phyloP scores from a whole-genome alignment of 2,329 filamentous ascomycete species.

The Cadophora luteo-olivacea region DNA sequence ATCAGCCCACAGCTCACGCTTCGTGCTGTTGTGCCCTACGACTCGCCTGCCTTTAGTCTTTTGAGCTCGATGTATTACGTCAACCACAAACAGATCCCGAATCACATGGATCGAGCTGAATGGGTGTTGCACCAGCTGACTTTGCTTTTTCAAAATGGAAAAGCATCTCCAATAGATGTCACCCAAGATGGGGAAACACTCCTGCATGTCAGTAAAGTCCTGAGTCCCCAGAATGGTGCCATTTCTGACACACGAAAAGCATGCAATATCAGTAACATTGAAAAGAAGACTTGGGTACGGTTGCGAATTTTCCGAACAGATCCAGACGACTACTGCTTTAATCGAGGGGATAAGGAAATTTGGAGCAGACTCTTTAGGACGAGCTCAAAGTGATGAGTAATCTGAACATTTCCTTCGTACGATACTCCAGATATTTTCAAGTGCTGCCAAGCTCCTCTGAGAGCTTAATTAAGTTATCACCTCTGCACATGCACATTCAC shows the following conservation, averaged over 20 bases:
- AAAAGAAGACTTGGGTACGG: no score
- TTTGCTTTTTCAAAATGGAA: not conserved
- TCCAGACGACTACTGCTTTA: not conserved
- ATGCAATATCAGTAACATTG: no score
- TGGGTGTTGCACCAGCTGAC: not conserved
- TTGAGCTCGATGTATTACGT: no score
- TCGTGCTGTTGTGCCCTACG: not conserved
- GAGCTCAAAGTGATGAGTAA: not conserved
- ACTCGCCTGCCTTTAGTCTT: not conserved
- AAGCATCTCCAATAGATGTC: conserved; percentile 1
- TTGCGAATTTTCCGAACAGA: not conserved
- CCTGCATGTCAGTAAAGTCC: not conserved
- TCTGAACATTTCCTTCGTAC: not conserved
- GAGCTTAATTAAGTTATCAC: not conserved
- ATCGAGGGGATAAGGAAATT: not conserved
- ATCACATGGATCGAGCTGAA: not conserved
- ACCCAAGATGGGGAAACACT: not conserved
- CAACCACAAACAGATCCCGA: no score
- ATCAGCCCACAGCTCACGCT: conserved; percentile 6
- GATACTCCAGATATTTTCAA: no score
- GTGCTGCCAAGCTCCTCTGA: no score
- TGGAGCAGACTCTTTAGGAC: not conserved
- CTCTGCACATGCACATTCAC: no score
- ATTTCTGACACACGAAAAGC: not conserved
- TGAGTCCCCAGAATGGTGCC: not conserved